Base-by-base conservation (phyloP, 2,329 filamentous ascomycete genomes). In the Ambrosiella beaveri region DNA sequence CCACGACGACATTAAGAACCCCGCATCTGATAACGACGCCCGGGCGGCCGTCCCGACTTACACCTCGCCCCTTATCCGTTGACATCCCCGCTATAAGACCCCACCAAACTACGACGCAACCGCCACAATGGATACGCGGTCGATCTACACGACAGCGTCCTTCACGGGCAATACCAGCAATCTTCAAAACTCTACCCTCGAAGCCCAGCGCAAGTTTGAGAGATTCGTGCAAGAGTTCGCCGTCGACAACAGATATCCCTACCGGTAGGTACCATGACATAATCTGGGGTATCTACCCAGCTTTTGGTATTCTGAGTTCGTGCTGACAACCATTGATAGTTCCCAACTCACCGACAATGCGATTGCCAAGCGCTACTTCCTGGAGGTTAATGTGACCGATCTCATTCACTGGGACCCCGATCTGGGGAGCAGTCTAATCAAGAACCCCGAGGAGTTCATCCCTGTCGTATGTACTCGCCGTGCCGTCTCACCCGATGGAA, bases 351-450 rank as follows among this genome's bases (percentile, higher is more conserved):
- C 88, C 65, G 89, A 97, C 68, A 98, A 98, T 73, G 89, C 93
- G 7, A 79, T 97, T 1, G 77, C 95, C 47, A 93, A 95, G 69
- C 89, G 90, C 65, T 97, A 89, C 73, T 96, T 85, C 70, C 96
- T 93, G 74, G 91, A 98, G 69, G 81, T 98, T 68, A 90, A 98
- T 69, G 88, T 98, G 65, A 88, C 86, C 62, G 91, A 98, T 69
- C 74, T 98, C 60, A 97, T 97, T 69, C 93, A 86, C 62, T 97
- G 90, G 73, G 93, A 95, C 67, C 91, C 97, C 71, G 89, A 96
- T 69, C 77, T 98, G 61, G 93, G 91, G 36, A 88, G 97, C 70
- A 83, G 84, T 67, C 76, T 98, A 62, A 86, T 85, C 17, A 93
- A 86, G 54, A 88, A 96, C 67, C 94, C 93, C 3, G 85, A 85